Conservation (phyloP, 805 yeast genomes). For the Metschnikowia orientalis region DNA sequence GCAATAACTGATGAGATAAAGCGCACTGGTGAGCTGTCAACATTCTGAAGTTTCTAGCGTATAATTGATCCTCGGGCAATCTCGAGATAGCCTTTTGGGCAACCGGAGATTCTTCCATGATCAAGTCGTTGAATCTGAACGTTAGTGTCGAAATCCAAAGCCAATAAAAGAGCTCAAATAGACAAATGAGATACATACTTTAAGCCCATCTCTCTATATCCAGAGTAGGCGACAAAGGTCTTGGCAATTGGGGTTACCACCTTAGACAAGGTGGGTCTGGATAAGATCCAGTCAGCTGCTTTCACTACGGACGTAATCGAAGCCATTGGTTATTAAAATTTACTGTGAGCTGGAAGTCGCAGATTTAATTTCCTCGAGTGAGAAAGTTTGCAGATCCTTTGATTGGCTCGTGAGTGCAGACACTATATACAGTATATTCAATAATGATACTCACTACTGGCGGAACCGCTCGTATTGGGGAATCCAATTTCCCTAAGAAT, state of each 20-base stretch:
- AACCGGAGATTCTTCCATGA: constrained; percentile 81
- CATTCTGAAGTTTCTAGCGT: constrained; percentile 89
- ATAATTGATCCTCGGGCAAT: constrained; percentile 77
- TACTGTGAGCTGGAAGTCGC: background rate
- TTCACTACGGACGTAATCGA: constrained; percentile 67
- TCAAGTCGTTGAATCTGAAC: constrained; percentile 71
- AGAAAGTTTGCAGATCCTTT: constrained; percentile 12
- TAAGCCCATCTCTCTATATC: constrained; percentile 93
- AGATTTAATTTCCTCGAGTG: constrained; percentile 6
- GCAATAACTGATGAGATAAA: constrained; percentile 78
- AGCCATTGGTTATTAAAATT: constrained; percentile 48
- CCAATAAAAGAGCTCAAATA: background rate
- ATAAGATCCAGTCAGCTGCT: constrained; percentile 72
- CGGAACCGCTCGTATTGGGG: constrained; percentile 52
- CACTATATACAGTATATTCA: constrained; percentile 20
- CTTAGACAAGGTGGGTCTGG: constrained; percentile 72
- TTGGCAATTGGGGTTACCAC: constrained; percentile 77
- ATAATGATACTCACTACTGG: constrained; percentile 64
- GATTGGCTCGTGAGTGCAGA: constrained; percentile 13
- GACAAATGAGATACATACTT: constrained; percentile 34
- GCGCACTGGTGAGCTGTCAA: constrained; percentile 88
- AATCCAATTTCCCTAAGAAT: constrained; percentile 66
- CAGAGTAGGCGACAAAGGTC: constrained; percentile 67
- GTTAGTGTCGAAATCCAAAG: constrained; percentile 17
- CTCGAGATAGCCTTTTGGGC: constrained; percentile 85